phyloP scores from a whole-genome alignment of 192 early-diverging fungal species.

The Geranomyces variabilis region DNA sequence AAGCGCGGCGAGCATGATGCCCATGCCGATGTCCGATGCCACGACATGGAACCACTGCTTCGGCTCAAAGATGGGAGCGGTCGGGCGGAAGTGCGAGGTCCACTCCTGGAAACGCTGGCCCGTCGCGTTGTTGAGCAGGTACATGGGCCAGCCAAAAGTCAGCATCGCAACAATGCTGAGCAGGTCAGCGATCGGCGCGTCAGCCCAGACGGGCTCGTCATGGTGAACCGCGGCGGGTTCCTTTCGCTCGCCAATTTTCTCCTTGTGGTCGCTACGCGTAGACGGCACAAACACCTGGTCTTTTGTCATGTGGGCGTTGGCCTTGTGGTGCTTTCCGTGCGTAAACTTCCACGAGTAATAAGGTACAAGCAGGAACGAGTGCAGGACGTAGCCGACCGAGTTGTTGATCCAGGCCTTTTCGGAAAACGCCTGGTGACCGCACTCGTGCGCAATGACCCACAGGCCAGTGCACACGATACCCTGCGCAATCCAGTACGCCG shows the following conservation, averaged over 20 bases:
- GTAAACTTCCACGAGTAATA: conserved; percentile 91
- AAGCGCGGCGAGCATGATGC: conserved; percentile 56
- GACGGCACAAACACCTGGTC: conserved; percentile 95
- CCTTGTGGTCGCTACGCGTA: conserved; percentile 36
- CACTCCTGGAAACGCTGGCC: conserved; percentile 75
- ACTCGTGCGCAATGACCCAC: conserved; percentile 84
- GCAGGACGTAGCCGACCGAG: conserved; percentile 84
- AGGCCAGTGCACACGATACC: conserved; percentile 85
- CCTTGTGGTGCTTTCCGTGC: conserved; percentile 87
- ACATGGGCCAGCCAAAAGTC: conserved; percentile 86
- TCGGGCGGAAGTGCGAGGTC: conserved; percentile 88
- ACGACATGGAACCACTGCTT: conserved; percentile 73
- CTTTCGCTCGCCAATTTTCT: conserved; percentile 32
- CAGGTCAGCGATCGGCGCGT: conserved; percentile 72
- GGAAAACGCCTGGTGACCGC: conserved; percentile 93
- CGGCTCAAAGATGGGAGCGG: conserved; percentile 76
- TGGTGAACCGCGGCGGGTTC: conserved; percentile 48
- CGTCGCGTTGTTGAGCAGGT: conserved; percentile 77
- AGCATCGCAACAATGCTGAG: conserved; percentile 70
- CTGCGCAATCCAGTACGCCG: conserved; percentile 79
- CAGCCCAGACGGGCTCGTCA: conserved; percentile 63
- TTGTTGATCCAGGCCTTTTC: conserved; percentile 84
- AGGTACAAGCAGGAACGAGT: conserved; percentile 88
- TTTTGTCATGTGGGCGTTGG: conserved; percentile 83
- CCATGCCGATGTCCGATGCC: conserved; percentile 75